A percentile compares a stretch with the other conserved stretches of the same genome.
Evolutionary conservation across 345 rosid genomes (phyloP).

Genomic region (Populus tremula): DNA sequence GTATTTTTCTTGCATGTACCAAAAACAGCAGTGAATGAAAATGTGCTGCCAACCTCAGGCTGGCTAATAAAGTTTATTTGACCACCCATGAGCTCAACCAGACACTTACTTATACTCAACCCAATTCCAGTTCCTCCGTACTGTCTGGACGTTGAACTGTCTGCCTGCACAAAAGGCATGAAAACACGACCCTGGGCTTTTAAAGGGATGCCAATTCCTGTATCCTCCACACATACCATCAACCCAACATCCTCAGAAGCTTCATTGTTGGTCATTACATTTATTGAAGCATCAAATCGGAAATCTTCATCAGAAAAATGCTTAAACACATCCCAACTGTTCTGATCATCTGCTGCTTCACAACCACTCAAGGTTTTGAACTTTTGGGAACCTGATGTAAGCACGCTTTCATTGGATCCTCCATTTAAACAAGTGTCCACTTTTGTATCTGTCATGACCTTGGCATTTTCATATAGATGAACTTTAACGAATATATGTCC

Average conservation of each 20-base stretch:
- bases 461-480: constrained; percentile 61
- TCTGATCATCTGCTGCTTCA: constrained; percentile 85
- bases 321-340: constrained; percentile 81
- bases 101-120: constrained; percentile 89
- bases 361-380: constrained; percentile 81
- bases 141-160: constrained; percentile 87
- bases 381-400: constrained; percentile 23
- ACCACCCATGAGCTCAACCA: constrained; percentile 93
- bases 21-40: constrained; percentile 67
- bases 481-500: constrained; percentile 94
- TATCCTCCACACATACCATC: constrained; percentile 86
- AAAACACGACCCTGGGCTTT: constrained; percentile 82
- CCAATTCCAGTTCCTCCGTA: constrained; percentile 98
- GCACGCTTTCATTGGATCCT: constrained; percentile 43
- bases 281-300: constrained; percentile 28
- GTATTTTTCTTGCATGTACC: constrained; percentile 46
- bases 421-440: constrained; percentile 46
- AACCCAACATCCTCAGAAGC: constrained; percentile 54
- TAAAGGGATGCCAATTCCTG: constrained; percentile 89
- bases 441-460: constrained; percentile 36
- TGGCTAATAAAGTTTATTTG: constrained; percentile 75
- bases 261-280: constrained; percentile 28
- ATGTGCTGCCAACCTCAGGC: constrained; percentile 84
- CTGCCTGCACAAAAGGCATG: constrained; percentile 97
- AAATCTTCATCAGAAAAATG: constrained; percentile 53